Percentiles rank a stretch among this genome's conserved stretches.
Conservation (phyloP, 257 asterid genomes). For the Jacaranda mimosifolia region DNA sequence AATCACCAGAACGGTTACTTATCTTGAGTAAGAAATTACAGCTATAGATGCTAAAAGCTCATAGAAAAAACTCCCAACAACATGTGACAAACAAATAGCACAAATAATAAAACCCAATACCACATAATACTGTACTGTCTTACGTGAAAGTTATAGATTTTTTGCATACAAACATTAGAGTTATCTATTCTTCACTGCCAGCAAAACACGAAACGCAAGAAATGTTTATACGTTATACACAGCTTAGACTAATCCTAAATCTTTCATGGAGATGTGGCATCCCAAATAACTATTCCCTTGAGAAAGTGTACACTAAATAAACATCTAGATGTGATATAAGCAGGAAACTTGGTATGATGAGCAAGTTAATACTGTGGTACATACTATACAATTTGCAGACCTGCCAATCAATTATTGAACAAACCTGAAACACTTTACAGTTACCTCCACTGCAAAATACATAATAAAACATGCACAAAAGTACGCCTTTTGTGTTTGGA, state of each 20-base stretch:
- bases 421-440: neutral
- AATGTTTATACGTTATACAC: neutral
- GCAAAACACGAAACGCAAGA: neutral
- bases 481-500: neutral
- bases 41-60: neutral
- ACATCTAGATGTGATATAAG: neutral
- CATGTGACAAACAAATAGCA: neutral
- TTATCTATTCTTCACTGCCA: neutral
- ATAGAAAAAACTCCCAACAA: neutral
- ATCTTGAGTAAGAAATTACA: neutral
- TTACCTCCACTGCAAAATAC: neutral
- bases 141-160: slow-evolving; percentile 2
- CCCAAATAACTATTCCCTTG: no score
- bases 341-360: neutral
- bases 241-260: neutral
- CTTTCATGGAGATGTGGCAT: neutral
- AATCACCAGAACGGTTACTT: no score
- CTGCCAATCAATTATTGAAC: slow-evolving; percentile 13
- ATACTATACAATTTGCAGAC: slow-evolving; percentile 2
- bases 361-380: slow-evolving; percentile 4
- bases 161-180: neutral
- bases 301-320: neutral
- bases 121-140: neutral
- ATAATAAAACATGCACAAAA: slow-evolving; percentile 5
- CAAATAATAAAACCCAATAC: neutral